These are phyloP conservation scores for Phylloporus scabripes DNA, from an alignment of 768 basidiomycete genomes.

Conservation along the genomic window DNA sequence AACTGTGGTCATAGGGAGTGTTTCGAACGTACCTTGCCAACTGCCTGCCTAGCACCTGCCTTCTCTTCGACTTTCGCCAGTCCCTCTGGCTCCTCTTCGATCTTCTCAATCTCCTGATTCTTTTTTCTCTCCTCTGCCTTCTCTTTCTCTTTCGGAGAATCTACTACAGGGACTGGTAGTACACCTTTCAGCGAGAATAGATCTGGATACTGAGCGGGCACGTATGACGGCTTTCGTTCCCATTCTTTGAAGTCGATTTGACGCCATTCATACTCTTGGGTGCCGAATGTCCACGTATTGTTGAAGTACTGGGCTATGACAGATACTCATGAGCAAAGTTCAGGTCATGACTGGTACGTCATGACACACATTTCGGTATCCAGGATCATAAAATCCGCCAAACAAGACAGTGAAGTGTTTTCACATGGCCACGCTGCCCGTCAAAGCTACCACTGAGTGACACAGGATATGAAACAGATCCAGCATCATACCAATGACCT, in stretches of 20 bases:
- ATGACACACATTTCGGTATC: slow-evolving; percentile 54
- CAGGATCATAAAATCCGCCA: slow-evolving; percentile 88
- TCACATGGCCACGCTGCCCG: slow-evolving; percentile 78
- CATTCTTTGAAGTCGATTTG: slow-evolving; percentile 69
- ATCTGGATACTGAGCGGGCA: background rate
- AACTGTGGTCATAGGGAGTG: background rate
- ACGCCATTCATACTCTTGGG: slow-evolving; percentile 80
- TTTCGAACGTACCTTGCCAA: slow-evolving; percentile 3
- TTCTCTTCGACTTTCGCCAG: background rate
- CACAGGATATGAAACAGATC: background rate
- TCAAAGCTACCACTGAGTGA: background rate
- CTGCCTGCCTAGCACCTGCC: slow-evolving; percentile 10
- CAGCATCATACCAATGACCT: slow-evolving; percentile 58
- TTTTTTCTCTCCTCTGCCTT: slow-evolving; percentile 2
- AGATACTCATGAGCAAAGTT: background rate
- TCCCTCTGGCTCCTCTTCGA: slow-evolving; percentile 24
- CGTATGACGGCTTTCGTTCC: slow-evolving; percentile 69
- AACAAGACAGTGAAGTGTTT: slow-evolving; percentile 84
- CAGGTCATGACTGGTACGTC: background rate
- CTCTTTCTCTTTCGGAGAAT: slow-evolving; percentile 40
- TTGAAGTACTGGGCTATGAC: slow-evolving; percentile 68
- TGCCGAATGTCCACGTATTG: slow-evolving; percentile 84
- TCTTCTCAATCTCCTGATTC: slow-evolving; percentile 23
- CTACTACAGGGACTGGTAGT: slow-evolving; percentile 61
- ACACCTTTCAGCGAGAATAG: background rate